Evolutionary conservation across 331 rosid genomes (phyloP).

Genomic region (Quercus lobata): DNA sequence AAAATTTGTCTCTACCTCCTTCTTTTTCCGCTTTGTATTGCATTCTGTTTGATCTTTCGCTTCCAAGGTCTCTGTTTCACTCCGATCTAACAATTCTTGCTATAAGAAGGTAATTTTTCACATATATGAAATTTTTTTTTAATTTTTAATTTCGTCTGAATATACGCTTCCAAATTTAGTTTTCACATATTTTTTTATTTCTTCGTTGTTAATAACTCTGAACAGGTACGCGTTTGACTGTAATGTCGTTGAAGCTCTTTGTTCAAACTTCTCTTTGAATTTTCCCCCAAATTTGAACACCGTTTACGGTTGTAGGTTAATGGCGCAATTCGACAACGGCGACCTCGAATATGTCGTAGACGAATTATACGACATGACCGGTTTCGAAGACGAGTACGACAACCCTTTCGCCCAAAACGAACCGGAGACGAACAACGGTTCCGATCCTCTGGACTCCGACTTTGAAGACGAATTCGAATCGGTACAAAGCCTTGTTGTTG

Average conservation of each 20-base stretch:
- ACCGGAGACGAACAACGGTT: conserved; percentile 10
- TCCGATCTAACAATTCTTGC: background rate
- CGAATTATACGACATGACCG: conserved; percentile 33
- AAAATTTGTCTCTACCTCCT: background rate
- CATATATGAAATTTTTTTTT: too few relatives aligned
- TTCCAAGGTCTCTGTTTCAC: background rate
- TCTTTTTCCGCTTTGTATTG: background rate
- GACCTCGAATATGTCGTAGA: conserved; percentile 58
- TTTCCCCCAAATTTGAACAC: too few relatives aligned
- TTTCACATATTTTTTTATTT: background rate
- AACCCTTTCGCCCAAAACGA: conserved; percentile 15
- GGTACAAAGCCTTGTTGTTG: conserved; percentile 22
- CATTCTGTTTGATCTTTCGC: background rate
- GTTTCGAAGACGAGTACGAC: conserved; percentile 40
- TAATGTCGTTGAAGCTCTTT: background rate
- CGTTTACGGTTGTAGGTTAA: conserved; percentile 10
- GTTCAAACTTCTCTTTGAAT: background rate
- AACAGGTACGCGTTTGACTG: background rate
- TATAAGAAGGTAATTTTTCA: conserved; percentile 1
- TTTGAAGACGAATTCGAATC: conserved; percentile 51
- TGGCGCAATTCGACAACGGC: conserved; percentile 62
- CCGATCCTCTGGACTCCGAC: conserved; percentile 40
- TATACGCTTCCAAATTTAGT: too few relatives aligned
- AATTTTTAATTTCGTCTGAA: background rate
- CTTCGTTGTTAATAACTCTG: background rate